phyloP scores from a whole-genome alignment of 805 yeast species.

The Spathaspora sp. region DNA sequence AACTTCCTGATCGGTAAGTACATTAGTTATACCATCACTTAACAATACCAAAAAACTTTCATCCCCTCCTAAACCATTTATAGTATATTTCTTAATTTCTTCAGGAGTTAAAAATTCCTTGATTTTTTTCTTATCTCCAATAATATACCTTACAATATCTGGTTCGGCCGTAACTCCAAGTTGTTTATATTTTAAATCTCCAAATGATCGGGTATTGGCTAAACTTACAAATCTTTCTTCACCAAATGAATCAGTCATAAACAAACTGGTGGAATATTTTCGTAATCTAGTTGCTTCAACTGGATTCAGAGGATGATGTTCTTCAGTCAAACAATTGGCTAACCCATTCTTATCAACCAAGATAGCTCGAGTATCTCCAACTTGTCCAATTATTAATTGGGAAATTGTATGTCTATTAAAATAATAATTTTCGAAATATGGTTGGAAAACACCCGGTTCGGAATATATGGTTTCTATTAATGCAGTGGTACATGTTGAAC shows the following conservation, averaged over 20 bases:
- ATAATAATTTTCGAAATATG: conserved; percentile 39
- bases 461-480: conserved; percentile 48
- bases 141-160: conserved; percentile 64
- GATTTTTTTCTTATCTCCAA: conserved; percentile 50
- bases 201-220: conserved; percentile 93
- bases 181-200: conserved; percentile 76
- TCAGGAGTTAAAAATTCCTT: conserved; percentile 34
- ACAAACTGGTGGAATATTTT: conserved; percentile 54
- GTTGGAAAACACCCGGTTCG: conserved; percentile 22
- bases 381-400: conserved; percentile 75
- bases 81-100: conserved; percentile 32
- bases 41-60: conserved; percentile 82
- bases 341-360: conserved; percentile 78
- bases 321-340: conserved; percentile 72
- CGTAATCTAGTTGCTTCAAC: conserved; percentile 71
- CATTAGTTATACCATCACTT: conserved; percentile 84
- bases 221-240: conserved; percentile 77
- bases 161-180: conserved; percentile 93
- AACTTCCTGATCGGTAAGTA: conserved; percentile 83
- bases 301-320: conserved; percentile 86
- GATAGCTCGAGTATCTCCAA: conserved; percentile 88
- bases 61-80: conserved; percentile 66
- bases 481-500: conserved; percentile 73
- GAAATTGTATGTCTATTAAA: conserved; percentile 67
- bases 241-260: conserved; percentile 88